Conservation (phyloP, 768 basidiomycete species). For the Pleurotus giganteus region DNA sequence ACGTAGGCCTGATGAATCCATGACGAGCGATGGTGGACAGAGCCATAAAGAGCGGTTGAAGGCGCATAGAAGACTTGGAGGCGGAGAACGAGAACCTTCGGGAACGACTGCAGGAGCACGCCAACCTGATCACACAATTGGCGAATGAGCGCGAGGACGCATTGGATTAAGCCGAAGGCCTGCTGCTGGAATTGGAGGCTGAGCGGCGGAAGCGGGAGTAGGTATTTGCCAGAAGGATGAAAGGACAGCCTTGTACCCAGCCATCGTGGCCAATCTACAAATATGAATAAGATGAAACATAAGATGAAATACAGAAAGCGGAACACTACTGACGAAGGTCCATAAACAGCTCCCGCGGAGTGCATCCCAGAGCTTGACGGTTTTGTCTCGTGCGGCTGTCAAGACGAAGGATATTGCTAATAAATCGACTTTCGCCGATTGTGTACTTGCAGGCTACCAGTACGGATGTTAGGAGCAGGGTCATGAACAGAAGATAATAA, state of each 20-base stretch:
- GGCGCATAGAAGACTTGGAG: slow-evolving; percentile 54
- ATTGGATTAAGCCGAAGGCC: slow-evolving; percentile 58
- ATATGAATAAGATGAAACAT: slow-evolving; percentile 10
- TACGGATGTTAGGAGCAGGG: slow-evolving; percentile 3
- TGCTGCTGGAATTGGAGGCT: slow-evolving; percentile 68
- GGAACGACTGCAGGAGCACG: slow-evolving; percentile 54
- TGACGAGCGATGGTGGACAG: slow-evolving; percentile 38
- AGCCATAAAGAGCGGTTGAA: slow-evolving; percentile 41
- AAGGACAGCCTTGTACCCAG: slow-evolving; percentile 87
- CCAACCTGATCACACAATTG: slow-evolving; percentile 48
- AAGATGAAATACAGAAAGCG: slow-evolving; percentile 5
- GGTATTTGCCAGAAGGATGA: slow-evolving; percentile 86
- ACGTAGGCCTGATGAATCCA: slow-evolving; percentile 42
- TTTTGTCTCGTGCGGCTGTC: slow-evolving; percentile 89
- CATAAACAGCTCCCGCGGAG: slow-evolving; percentile 78
- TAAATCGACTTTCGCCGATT: slow-evolving; percentile 8
- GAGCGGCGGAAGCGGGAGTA: slow-evolving; percentile 64
- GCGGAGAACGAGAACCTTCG: slow-evolving; percentile 63
- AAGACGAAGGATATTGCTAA: slow-evolving; percentile 49
- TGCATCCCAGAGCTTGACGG: slow-evolving; percentile 89
- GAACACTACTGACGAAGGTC: slow-evolving; percentile 57
- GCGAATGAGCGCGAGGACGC: slow-evolving; percentile 77
- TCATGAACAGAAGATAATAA: neutral
- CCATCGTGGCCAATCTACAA: slow-evolving; percentile 77
- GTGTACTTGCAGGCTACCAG: slow-evolving; percentile 9